Percentiles rank a stretch among this genome's conserved stretches.
phyloP scores from a whole-genome alignment of 2,329 filamentous ascomycete species.

The Fusarium multiceps region DNA sequence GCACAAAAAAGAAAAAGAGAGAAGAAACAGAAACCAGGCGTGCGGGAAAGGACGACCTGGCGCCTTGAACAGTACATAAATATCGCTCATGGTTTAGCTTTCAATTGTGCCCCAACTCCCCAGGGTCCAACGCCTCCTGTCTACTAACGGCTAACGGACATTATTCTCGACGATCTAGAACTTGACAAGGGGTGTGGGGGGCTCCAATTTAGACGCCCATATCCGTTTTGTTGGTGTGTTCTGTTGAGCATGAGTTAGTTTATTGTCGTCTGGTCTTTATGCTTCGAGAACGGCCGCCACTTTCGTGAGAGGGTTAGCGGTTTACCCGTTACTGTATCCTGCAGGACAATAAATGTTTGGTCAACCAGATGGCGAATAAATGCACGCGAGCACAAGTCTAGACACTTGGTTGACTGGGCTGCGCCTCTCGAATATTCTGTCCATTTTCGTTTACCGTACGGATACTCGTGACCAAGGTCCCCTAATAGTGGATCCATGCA shows the following conservation, averaged over 20 bases:
- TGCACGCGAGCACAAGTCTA: background rate
- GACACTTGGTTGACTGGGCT: background rate
- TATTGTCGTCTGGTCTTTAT: background rate
- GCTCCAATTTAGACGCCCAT: background rate
- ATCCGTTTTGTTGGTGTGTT: background rate
- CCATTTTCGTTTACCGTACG: slow-evolving; percentile 38
- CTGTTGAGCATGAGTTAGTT: background rate
- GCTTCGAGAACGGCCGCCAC: slow-evolving; percentile 3
- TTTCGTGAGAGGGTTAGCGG: background rate
- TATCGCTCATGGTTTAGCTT: slow-evolving; percentile 8
- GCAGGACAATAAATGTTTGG: background rate
- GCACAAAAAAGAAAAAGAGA: background rate
- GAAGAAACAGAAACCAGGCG: background rate
- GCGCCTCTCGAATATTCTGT: background rate
- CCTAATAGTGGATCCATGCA: slow-evolving; percentile 10
- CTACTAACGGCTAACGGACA: slow-evolving; percentile 16
- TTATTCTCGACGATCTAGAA: slow-evolving; percentile 13
- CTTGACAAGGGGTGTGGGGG: background rate
- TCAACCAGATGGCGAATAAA: too few species aligned
- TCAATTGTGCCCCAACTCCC: background rate
- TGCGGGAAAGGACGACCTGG: background rate
- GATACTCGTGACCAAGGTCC: background rate
- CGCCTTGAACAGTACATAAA: slow-evolving; percentile 22
- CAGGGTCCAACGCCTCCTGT: background rate
- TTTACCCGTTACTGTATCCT: background rate